Evolutionary conservation across 1,284 basidiomycete species (phyloP), one percentile per base, ranked within the genome.

Genomic region (Heliocybe sulcata): DNA sequence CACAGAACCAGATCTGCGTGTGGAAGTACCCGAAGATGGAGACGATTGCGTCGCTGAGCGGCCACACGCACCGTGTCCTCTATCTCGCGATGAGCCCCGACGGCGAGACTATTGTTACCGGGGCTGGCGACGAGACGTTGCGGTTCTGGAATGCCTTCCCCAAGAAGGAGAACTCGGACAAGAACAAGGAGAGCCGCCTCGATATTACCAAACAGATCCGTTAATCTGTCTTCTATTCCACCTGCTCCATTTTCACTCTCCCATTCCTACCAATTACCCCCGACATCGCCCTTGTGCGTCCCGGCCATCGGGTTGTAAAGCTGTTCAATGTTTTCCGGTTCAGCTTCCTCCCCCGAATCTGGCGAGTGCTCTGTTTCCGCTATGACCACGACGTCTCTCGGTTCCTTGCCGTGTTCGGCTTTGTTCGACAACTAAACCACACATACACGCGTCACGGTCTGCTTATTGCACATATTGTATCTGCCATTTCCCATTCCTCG

Each of bases 1-100:
- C 95, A 3, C 94, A 98, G 69, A 98, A 99, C 71, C 96, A 99
- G 70, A 96, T 99, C 55, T 95, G 94, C 66, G 92, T 99, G 60
- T 99, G 96, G 96, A 90, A 90, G 66, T 98, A 98, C 70, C 97
- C 96, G 0, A 87, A 86, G 9, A 79, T 96, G 69, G 86, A 90
- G 57, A 94, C 94, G 80, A 92, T 98, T 8, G 95, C 95, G 0
- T 94, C 93, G 3, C 77, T 99, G 12, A 92, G 92, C 0, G 97
- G 97, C 3, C 96, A 99, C 69, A 94, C 94, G 0, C 92, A 90
- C 65, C 89, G 93, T 59, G 96, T 99, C 26, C 76, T 98, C 33
- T 98, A 98, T 68, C 85, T 98, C 23, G 94, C 95, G 2, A 96
- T 97, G 94, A 93, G 88, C 64, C 95, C 95, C 0, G 92, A 95